A percentile compares a stretch with the other conserved stretches of the same genome.
phyloP scores from a whole-genome alignment of 108 stramenopile genomes.

The Skeletonema marinoi region DNA sequence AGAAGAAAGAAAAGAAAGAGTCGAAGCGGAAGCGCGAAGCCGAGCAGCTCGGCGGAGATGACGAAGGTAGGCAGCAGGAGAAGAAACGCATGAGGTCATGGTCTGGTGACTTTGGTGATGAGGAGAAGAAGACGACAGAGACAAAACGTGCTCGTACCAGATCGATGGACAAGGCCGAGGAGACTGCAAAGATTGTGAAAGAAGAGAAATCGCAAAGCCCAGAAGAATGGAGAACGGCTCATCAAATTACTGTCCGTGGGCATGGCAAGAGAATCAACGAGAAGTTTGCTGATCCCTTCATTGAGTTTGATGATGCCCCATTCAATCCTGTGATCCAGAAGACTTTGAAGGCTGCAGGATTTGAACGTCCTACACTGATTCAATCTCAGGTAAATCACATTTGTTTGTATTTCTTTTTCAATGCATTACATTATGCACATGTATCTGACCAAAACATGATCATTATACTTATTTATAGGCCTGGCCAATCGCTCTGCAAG shows the following conservation, averaged over 20 bases:
- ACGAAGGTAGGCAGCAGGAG: constrained; percentile 66
- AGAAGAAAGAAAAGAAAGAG: constrained; percentile 50
- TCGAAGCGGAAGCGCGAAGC: constrained; percentile 51
- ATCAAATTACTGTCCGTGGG: constrained; percentile 72
- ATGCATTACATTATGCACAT: not conserved
- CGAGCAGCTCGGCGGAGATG: constrained; percentile 55
- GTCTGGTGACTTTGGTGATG: constrained; percentile 63
- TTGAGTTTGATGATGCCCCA: constrained; percentile 80
- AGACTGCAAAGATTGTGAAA: constrained; percentile 39
- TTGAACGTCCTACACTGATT: constrained; percentile 80
- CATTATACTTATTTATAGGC: constrained; percentile 38
- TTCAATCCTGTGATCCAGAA: constrained; percentile 67
- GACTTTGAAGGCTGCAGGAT: constrained; percentile 78
- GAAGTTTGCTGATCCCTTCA: constrained; percentile 64
- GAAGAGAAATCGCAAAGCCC: constrained; percentile 56
- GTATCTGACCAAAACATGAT: not conserved
- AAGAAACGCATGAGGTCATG: constrained; percentile 82
- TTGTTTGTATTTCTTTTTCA: not conserved
- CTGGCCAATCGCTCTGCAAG: constrained; percentile 91
- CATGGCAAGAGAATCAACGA: constrained; percentile 46
- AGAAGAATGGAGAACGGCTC: constrained; percentile 84
- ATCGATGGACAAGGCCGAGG: constrained; percentile 86
- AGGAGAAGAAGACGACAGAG: constrained; percentile 12
- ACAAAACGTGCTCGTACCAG: constrained; percentile 65
- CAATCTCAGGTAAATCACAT: constrained; percentile 73